Conservation (phyloP, 257 asterid species). For the Prunella vulgaris region DNA sequence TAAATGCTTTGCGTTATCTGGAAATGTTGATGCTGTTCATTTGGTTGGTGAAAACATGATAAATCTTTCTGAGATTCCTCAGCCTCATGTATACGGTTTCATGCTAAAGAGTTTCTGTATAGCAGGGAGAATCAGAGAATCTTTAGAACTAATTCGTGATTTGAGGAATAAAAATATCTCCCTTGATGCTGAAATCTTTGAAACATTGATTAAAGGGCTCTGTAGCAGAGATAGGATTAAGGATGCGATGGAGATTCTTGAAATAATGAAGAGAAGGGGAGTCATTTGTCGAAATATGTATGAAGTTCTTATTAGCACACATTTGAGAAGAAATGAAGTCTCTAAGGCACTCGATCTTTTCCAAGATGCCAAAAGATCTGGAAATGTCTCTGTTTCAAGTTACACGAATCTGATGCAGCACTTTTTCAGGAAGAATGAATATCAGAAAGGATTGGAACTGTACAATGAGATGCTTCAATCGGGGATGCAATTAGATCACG, state of each 20-base stretch:
- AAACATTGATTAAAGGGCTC: slow-evolving; percentile 68
- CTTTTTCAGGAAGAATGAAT: slow-evolving; percentile 52
- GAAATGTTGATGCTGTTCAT: slow-evolving; percentile 41
- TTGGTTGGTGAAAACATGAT: slow-evolving; percentile 54
- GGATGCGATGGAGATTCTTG: slow-evolving; percentile 78
- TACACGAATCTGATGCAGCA: slow-evolving; percentile 66
- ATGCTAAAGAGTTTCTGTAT: slow-evolving; percentile 71
- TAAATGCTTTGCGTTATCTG: slow-evolving; percentile 58
- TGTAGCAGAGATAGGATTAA: slow-evolving; percentile 55
- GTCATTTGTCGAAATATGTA: slow-evolving; percentile 37
- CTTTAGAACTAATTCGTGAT: slow-evolving; percentile 67
- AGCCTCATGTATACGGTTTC: slow-evolving; percentile 34
- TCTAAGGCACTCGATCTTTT: slow-evolving; percentile 51
- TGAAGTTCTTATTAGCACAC: slow-evolving; percentile 43
- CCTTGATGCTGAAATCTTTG: slow-evolving; percentile 42
- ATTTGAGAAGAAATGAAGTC: slow-evolving; percentile 53
- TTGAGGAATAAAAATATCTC: slow-evolving; percentile 44
- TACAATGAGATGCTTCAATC: slow-evolving; percentile 58
- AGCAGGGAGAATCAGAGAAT: slow-evolving; percentile 62
- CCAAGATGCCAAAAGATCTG: slow-evolving; percentile 47
- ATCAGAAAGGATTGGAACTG: slow-evolving; percentile 52
- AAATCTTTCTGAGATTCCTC: slow-evolving; percentile 38
- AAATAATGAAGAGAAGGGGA: slow-evolving; percentile 60
- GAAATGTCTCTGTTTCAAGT: slow-evolving; percentile 38
- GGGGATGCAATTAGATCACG: slow-evolving; percentile 53